Evolutionary conservation across 331 rosid genomes (phyloP).

Genomic region (Pyracantha coccinea): DNA sequence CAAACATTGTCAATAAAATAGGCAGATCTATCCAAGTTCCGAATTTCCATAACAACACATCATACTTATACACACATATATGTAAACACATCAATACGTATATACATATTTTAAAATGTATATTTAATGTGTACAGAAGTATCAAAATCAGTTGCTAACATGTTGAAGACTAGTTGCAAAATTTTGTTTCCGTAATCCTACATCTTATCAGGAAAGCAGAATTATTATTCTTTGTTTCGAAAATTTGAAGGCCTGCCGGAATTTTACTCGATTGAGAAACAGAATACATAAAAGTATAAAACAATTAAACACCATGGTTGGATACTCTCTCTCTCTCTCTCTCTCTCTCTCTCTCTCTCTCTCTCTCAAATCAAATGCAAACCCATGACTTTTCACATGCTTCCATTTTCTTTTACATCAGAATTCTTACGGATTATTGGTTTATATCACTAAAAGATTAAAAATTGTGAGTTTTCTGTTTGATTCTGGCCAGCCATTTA

Average conservation of each 20-base stretch:
- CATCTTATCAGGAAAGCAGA: background rate
- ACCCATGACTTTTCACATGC: slow-evolving; percentile 8
- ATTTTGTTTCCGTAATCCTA: background rate
- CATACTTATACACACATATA: background rate
- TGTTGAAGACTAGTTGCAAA: background rate
- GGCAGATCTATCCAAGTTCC: background rate
- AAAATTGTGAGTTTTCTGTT: background rate
- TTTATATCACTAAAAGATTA: background rate
- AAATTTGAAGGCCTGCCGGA: too few relatives aligned
- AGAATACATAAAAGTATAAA: too few relatives aligned
- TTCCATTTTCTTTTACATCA: background rate
- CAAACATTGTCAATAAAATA: background rate
- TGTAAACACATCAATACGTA: background rate
- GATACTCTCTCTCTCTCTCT: too few relatives aligned
- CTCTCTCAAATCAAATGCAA: background rate
- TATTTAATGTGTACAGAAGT: background rate
- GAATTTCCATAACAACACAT: background rate
- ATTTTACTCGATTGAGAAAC: too few relatives aligned
- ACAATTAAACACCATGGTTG: too few relatives aligned
- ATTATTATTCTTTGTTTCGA: background rate
- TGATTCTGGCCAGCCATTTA: background rate
- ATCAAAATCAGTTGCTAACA: background rate
- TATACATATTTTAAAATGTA: background rate
- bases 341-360: background rate
- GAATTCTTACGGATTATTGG: background rate